phyloP scores from a whole-genome alignment of 805 yeast genomes.

The Priceomyces haplophilus region DNA sequence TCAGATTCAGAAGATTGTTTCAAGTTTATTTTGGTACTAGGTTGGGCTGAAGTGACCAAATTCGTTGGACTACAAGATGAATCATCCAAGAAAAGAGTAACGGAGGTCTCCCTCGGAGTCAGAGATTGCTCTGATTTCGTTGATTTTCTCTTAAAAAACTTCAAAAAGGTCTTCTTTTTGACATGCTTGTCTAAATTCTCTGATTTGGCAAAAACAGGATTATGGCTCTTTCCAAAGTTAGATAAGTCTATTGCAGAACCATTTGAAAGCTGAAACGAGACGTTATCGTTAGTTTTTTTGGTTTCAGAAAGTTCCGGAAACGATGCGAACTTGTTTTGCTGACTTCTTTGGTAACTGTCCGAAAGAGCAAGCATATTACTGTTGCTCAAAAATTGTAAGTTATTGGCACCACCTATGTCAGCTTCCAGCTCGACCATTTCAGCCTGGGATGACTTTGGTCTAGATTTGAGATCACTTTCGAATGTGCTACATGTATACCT shows the following conservation, averaged over 20 bases:
- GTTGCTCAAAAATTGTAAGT: not conserved
- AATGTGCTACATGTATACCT: conserved; percentile 5
- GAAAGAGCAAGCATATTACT: conserved; percentile 1
- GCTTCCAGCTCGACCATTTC: conserved; percentile 13
- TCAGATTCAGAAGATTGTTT: not conserved
- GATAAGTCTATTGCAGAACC: conserved; percentile 40
- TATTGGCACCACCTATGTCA: conserved; percentile 1
- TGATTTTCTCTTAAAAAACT: conserved; percentile 30
- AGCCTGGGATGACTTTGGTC: conserved; percentile 23
- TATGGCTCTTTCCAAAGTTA: conserved; percentile 38
- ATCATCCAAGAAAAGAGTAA: not conserved
- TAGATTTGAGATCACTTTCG: conserved; percentile 8
- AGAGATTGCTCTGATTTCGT: not conserved
- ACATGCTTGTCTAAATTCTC: conserved; percentile 9
- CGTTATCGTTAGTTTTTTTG: conserved; percentile 1
- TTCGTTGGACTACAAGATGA: conserved; percentile 1
- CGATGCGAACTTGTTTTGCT: conserved; percentile 11
- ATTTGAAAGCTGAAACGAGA: conserved; percentile 16
- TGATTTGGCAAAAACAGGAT: conserved; percentile 32
- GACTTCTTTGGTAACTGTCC: conserved; percentile 5
- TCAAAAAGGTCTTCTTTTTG: conserved; percentile 33
- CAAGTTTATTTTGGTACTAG: not conserved
- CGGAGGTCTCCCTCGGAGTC: not conserved
- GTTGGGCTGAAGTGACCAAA: not conserved
- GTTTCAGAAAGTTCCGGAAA: conserved; percentile 15